Evolutionary conservation across 2,329 filamentous ascomycete genomes (phyloP).

Genomic region (Keithomyces neogunnii): DNA sequence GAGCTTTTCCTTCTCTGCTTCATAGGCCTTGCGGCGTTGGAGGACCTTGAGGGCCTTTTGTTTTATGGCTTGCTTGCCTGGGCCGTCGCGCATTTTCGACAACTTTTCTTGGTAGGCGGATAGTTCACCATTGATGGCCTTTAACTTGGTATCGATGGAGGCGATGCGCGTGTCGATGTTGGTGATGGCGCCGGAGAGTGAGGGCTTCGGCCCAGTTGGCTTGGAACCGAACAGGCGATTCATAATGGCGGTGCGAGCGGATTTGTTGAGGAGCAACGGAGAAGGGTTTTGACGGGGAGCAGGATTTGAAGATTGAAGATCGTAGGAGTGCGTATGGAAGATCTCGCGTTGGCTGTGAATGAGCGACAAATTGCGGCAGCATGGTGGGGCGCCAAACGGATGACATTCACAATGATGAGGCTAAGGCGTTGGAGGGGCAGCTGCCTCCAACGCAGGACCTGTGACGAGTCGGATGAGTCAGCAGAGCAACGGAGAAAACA

Average conservation of each 20-base stretch:
- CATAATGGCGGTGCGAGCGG: conserved; percentile 46
- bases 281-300: background rate
- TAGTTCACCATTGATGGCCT: conserved; percentile 85
- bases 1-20: conserved; percentile 86
- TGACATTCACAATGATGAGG: conserved; percentile 10
- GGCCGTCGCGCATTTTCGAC: conserved; percentile 87
- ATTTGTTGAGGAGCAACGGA: background rate
- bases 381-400: background rate
- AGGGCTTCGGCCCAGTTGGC: conserved; percentile 80
- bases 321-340: background rate
- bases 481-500: background rate
- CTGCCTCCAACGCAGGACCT: too few relatives aligned
- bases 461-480: conserved; percentile 2
- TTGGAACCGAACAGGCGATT: conserved; percentile 93
- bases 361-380: background rate
- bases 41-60: conserved; percentile 92
- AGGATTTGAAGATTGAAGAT: background rate
- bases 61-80: conserved; percentile 85
- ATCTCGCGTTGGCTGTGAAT: background rate
- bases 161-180: conserved; percentile 81
- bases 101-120: conserved; percentile 81
- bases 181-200: conserved; percentile 71
- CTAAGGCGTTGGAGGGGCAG: conserved; percentile 2
- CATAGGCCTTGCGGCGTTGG: conserved; percentile 89
- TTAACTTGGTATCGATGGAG: conserved; percentile 88